Base-by-base conservation (phyloP, 345 rosid species). In the Hypericum perforatum region DNA sequence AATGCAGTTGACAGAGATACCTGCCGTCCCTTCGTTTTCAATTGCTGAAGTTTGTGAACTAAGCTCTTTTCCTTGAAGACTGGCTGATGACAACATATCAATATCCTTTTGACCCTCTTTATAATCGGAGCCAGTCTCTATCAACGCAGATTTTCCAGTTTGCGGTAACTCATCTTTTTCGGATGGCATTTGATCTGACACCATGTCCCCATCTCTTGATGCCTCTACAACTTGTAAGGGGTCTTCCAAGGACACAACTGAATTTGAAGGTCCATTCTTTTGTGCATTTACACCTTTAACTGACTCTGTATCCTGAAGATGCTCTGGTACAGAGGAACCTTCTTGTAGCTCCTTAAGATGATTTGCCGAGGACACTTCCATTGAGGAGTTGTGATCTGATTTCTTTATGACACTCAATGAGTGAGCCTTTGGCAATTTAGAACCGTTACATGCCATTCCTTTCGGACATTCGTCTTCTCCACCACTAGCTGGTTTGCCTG, bases 111-210 rank as follows among this genome's bases (percentile, higher is more conserved):
- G 43, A 44, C 51, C 43, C 54, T 67, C 78, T 32, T 63, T 46
- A 15, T 57, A 41, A 16, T 69, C 52, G 57, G 65, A 41, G 39
- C 43, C 50, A 41, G 37, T 71, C 86, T 63, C 58, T 36, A 11
- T 44, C 45, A 71, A 57, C 53, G 65, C 65, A 16, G 78, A 67
- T 46, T 59, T 54, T 36, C 51, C 47, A 49, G 62, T 62, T 43
- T 65, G 69, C 62, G 61, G 61, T 59, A 66, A 67, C 50, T 58
- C 82, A 56, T 72, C 61, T 59, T 70, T 76, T 56, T 67, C 79
- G 9, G 56, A 43, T 39, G 74, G 62, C 59, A 56, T n/a, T 11
- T 66, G 16, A 61, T 74, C 81, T 22, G 76, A 61, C 41, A 67
- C 65, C 65, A 57, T 67, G 37, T 67, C 66, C 44, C 56, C 72